A percentile compares a stretch with the other conserved stretches of the same genome.
phyloP scores from a whole-genome alignment of 2,329 filamentous ascomycete species.

The Pestalotiopsis sp. region DNA sequence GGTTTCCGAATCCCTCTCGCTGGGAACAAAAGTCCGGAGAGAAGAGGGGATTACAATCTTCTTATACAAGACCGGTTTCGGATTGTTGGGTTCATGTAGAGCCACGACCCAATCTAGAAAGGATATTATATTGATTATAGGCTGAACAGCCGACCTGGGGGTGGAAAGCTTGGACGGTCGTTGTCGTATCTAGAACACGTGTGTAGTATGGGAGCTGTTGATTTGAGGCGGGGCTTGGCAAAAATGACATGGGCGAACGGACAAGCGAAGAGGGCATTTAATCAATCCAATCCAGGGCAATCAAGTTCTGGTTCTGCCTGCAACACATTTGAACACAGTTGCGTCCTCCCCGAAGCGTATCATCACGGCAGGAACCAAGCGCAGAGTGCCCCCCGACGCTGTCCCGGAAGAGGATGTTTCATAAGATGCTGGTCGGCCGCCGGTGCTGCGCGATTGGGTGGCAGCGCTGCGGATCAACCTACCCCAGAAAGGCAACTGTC shows the following conservation, averaged over 20 bases:
- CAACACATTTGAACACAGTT: no score
- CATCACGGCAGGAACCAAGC: background rate
- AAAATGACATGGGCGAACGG: background rate
- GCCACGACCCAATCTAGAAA: background rate
- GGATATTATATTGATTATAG: background rate
- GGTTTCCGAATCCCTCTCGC: no score
- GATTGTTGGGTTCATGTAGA: background rate
- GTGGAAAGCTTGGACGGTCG: background rate
- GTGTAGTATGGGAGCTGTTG: background rate
- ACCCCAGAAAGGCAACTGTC: slow-evolving; percentile 6
- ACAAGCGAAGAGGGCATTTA: background rate
- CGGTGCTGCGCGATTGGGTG: background rate
- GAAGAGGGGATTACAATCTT: background rate
- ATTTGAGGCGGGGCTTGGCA: background rate
- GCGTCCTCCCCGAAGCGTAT: background rate
- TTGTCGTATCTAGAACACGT: background rate
- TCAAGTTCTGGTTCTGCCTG: no score
- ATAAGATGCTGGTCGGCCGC: background rate
- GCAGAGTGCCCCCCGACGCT: background rate
- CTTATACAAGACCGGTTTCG: background rate
- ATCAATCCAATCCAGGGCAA: background rate
- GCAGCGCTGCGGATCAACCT: background rate
- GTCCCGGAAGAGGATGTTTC: slow-evolving; percentile 2
- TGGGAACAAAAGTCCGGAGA: background rate
- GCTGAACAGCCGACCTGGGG: background rate